A percentile compares a stretch with the other conserved stretches of the same genome.
Evolutionary conservation across 2,329 filamentous ascomycete species (phyloP).

Genomic region (Zarea fungicola): DNA sequence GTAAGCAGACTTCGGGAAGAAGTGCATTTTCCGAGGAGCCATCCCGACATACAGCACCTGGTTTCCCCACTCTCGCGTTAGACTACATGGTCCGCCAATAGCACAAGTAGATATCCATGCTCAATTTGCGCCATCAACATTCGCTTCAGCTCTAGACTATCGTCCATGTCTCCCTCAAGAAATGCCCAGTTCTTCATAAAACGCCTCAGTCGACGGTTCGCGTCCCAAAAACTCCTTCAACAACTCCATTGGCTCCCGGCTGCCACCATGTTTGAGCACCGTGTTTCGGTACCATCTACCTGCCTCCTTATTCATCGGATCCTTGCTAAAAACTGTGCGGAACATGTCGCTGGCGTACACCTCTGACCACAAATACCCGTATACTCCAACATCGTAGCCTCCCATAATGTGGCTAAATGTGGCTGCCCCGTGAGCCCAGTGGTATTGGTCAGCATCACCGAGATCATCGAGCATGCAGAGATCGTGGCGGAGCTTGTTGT

Average conservation of each 20-base stretch:
- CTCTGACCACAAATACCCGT: slow-evolving; percentile 60
- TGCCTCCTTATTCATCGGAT: slow-evolving; percentile 66
- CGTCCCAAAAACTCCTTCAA: slow-evolving; percentile 67
- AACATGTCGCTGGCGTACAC: slow-evolving; percentile 77
- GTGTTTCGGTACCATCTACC: slow-evolving; percentile 68
- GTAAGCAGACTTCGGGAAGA: too few species aligned
- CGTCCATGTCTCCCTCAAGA: not conserved
- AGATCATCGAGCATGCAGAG: slow-evolving; percentile 50
- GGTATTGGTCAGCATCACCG: slow-evolving; percentile 40
- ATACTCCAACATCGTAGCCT: slow-evolving; percentile 73
- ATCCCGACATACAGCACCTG: too few species aligned
- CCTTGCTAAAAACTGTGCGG: slow-evolving; percentile 62
- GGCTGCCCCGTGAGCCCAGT: slow-evolving; percentile 66
- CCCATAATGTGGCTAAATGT: slow-evolving; percentile 72
- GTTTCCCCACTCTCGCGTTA: too few species aligned
- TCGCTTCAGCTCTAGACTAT: too few species aligned
- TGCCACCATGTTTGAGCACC: slow-evolving; percentile 66
- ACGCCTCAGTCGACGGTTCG: slow-evolving; percentile 65
- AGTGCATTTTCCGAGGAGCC: too few species aligned
- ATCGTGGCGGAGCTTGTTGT: slow-evolving; percentile 62
- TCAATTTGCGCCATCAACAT: too few species aligned
- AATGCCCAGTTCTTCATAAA: slow-evolving; percentile 64
- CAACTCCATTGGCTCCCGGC: slow-evolving; percentile 68
- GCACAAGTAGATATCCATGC: too few species aligned
- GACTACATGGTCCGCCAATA: too few species aligned